Base-by-base conservation (phyloP, 192 early-diverging fungal genomes). In the Backusella psychrophila region DNA sequence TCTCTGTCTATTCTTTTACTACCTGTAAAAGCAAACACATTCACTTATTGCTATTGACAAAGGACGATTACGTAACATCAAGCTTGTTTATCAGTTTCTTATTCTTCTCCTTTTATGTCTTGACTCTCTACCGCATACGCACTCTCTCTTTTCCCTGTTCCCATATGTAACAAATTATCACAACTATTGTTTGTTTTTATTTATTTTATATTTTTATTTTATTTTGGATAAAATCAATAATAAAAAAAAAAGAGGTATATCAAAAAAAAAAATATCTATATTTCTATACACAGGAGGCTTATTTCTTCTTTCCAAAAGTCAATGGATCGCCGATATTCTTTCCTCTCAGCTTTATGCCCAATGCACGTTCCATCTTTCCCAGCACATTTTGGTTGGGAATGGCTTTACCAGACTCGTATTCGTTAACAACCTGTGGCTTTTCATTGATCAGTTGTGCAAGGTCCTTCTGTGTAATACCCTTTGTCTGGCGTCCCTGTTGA, bases 361-460 rank as follows among this genome's bases (percentile, higher is more conserved):
- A 83, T 21, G 86, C 90, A 35, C 94, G 87, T 88, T 99, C 97
- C 83, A 99, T 83, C 84, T 96, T 97, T 31, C 85, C 87, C 33
- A 99, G 87, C 66, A 97, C 84, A 84, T 96, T 93, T 82, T 96
- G 96, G 86, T 95, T 96, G 69, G 96, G 96, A 75, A 94, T 92
- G 38, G 91, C 91, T 80, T 89, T 89, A 4, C 94, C 93, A 73
- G 86, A 82, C 85, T 99, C 97, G 77, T 97, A 99, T 80, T 97
- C 97, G 78, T 91, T 90, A 77, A 90, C 88, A 69, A 97, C 89
- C 71, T 91, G 92, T 69, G 92, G 91, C 88, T 97, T 97, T 80
- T 99, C 97, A 75, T 97, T 97, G 81, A 99, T 93, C 79, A 89
- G 90, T 53, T 90, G 90, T 41, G 92, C 94, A 34, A 97, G 85